Evolutionary conservation across 345 rosid species (phyloP), one percentile per base, ranked within the genome.

Genomic region (Microthlaspi erraticum): DNA sequence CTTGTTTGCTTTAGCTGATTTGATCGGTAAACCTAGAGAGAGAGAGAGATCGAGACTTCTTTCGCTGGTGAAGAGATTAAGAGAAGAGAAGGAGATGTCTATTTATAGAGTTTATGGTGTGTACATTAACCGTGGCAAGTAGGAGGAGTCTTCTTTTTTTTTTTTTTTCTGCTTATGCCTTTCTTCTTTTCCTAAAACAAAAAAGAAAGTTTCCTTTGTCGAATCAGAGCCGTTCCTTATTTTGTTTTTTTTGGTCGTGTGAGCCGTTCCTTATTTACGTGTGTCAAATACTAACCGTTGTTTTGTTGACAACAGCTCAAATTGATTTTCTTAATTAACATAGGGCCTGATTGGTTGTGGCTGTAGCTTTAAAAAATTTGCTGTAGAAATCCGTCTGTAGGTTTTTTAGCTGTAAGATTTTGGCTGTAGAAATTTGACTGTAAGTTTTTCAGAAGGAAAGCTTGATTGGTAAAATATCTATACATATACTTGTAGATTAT

Each of bases 21-120:
- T 39, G 52, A 12, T 70, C 12, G 41, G 44, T 46, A 29, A 50
- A 19, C 11, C 39, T 12, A 17, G 50, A 43, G 33, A 37, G 60
- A 17, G 50, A 43, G 33, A 37, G 60, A 36, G 10, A 13, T 38
- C 3, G 36, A 50, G 7, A 20, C 20, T 70, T 48, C 39, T 32
- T 38, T 45, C 29, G 7, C 2, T 33, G 61, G 49, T 14, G 43
- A 50, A 49, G 16, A 50, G 8, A 56, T 26, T 26, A 26, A 45
- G 12, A 55, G 16, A 41, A 32, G 12, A 23, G 34, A 23, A 32
- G 33, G 9, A 53, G 26, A 50, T 2, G 3, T 32, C 26, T 70
- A 59, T 50, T 60, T 70, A 70, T 60, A 70, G 59, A 48, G 13
- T 34, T 48, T 23, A n/a, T 56, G 46, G 49, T 41, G 37, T 23